phyloP scores from a whole-genome alignment of 2,329 filamentous ascomycete species.

The Fusarium xylarioides region DNA sequence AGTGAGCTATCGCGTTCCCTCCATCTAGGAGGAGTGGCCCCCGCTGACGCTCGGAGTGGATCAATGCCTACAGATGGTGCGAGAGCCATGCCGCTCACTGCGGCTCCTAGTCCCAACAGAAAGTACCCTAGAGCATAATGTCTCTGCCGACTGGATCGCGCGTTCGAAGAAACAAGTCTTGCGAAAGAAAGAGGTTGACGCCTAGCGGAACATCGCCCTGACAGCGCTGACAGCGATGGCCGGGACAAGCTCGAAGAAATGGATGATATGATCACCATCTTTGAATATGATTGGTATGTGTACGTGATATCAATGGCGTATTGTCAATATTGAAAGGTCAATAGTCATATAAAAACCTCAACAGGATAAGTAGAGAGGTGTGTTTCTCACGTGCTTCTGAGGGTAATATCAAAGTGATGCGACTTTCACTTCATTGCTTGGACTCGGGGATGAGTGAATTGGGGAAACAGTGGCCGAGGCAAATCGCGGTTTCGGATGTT shows the following conservation, averaged over 20 bases:
- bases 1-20: background rate
- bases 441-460: background rate
- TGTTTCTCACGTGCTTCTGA: background rate
- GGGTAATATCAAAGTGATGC: no score
- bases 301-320: no score
- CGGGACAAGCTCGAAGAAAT: background rate
- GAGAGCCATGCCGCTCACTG: background rate
- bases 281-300: no score
- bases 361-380: background rate
- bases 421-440: background rate
- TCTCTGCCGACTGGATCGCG: background rate
- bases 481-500: background rate
- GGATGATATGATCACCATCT: background rate
- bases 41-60: background rate
- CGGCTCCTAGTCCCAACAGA: background rate
- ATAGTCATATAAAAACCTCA: background rate
- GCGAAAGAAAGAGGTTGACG: background rate
- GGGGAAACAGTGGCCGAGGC: background rate
- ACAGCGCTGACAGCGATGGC: background rate
- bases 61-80: background rate
- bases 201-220: accelerated
- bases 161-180: background rate
- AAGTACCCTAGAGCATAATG: background rate
- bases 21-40: background rate
- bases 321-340: background rate